Conservation (phyloP, 176 grass and related monocot species). For the Echinochloa phyllopogon region DNA sequence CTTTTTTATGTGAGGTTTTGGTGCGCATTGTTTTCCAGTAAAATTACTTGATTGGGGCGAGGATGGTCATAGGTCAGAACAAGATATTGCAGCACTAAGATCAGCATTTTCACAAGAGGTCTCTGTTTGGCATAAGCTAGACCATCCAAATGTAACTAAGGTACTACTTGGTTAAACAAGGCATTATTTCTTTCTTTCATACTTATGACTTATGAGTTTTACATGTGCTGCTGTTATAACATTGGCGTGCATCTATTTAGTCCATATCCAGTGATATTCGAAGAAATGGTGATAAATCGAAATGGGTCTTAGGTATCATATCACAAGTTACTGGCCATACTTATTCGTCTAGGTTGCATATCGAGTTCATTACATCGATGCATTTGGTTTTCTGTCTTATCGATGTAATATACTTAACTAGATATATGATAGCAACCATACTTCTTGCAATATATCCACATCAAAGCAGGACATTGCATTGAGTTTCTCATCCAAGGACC, state of each 20-base stretch:
- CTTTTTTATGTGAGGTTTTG: neutral
- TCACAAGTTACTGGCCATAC: neutral
- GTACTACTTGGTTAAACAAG: conserved; percentile 42
- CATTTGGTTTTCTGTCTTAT: neutral
- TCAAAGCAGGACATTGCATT: neutral
- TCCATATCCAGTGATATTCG: neutral
- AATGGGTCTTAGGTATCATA: neutral
- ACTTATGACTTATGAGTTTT: neutral
- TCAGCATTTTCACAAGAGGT: conserved; percentile 91
- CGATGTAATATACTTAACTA: neutral
- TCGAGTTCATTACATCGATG: neutral
- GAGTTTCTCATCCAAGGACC: neutral
- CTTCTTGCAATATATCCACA: neutral
- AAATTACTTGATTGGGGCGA: conserved; percentile 97
- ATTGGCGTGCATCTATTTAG: neutral
- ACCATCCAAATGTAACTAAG: conserved; percentile 99
- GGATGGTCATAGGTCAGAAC: conserved; percentile 84
- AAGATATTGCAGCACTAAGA: conserved; percentile 65
- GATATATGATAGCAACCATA: neutral
- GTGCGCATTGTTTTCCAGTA: conserved; percentile 52
- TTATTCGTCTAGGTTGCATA: neutral
- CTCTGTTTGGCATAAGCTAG: conserved; percentile 97
- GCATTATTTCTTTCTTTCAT: neutral
- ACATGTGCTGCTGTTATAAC: neutral
- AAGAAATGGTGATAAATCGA: neutral